Evolutionary conservation across 2,329 filamentous ascomycete genomes (phyloP), one percentile per base, ranked within the genome.

Genomic region (Stromatinia cepivora): DNA sequence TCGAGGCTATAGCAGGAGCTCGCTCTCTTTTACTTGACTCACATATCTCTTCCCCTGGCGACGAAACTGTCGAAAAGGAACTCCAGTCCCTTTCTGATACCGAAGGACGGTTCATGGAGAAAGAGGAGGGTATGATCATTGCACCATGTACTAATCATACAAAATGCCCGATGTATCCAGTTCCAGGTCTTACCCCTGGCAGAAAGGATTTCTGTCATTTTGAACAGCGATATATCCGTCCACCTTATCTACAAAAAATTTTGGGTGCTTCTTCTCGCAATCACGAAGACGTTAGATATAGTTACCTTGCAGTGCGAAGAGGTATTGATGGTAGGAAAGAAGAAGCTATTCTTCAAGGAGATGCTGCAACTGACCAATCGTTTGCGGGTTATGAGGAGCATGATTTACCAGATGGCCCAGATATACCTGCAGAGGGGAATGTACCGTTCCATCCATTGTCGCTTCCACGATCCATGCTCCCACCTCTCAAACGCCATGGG

Each of bases 181-280:
- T 84, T 0, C 85, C 90, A 0, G 93, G 93, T 0, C 83, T 90
- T 67, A 88, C 87, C 67, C 82, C 82, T 39, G 92, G 93, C 8
- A 88, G 94, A 68, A 94, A 93, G 75, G 94, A 98, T 77, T 95
- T 90, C 77, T 99, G 95, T 80, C 92, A 91, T 79, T 98, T 99
- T 79, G 86, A 85, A 72, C 95, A 99, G 81, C 88, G 95, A 59
- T 98, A 92, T 78, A 90, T 93, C 64, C 88, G 94, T 0, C 95
- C 95, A 0, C 82, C 84, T 0, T 97, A 94, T 79, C 84, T 97
- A 68, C 93, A 96, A 78, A 86, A 86, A 59, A 85, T 98, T 59
- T 82, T 96, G 28, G 87, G 88, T 25, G 88, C 86, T 34, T 82
- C 82, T 9, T 86, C 89, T 74, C 87, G 87, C 72, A 97, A 97